phyloP scores from a whole-genome alignment of 129 eudicot genomes.

The Arctium lappa region DNA sequence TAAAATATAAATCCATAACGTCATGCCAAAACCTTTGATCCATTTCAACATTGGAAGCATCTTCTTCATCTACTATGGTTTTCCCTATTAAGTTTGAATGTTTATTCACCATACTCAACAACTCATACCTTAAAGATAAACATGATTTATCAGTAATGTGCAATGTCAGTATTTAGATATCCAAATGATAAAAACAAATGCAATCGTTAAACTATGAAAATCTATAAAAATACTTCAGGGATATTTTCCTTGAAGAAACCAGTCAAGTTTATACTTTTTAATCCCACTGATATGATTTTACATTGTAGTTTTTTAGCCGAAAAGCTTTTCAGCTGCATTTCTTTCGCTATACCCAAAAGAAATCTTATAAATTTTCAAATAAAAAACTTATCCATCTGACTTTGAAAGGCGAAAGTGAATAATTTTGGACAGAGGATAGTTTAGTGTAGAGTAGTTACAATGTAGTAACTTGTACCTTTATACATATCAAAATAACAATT shows the following conservation, averaged over 20 bases:
- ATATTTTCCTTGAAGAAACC: neutral
- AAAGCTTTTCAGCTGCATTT: neutral
- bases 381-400: neutral
- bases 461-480: too few species aligned
- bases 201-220: neutral
- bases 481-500: too few species aligned
- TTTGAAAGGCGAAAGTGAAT: neutral
- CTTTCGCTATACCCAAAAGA: neutral
- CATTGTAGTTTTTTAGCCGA: neutral
- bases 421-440: neutral
- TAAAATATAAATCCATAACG: constrained; percentile 67
- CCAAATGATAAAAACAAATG: neutral
- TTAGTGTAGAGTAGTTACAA: neutral
- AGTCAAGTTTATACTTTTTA: neutral
- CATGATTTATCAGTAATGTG: neutral
- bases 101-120: constrained; percentile 88
- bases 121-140: constrained; percentile 52
- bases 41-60: constrained; percentile 71
- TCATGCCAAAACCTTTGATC: constrained; percentile 84
- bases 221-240: neutral
- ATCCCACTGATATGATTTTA: neutral
- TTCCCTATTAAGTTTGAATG: constrained; percentile 77
- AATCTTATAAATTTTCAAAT: neutral
- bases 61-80: constrained; percentile 61
- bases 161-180: neutral